Base-by-base conservation (phyloP, 129 eudicot genomes). In the Kitagawia praeruptora region DNA sequence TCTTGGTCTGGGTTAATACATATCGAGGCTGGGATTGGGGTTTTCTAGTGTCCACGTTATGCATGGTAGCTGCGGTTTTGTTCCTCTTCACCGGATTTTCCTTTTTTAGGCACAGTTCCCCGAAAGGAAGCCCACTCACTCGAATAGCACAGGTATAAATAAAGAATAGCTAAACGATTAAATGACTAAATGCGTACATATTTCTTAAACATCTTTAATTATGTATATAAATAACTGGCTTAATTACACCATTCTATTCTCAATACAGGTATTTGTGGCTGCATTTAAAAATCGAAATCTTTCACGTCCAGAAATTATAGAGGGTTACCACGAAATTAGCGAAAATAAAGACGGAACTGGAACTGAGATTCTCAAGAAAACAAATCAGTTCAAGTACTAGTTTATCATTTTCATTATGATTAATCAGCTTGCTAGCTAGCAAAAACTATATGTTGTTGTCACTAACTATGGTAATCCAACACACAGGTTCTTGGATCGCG, bases 331-430 rank as follows among this genome's bases (percentile, higher is more conserved):
- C 9, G 72, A 66, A 31, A 66, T 66, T 27, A 28, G 21, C 14
- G 37, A 66, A 14, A 13, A 12, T 66, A 66, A 66, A 66, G 72
- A 66, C 8, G 72, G 41, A 4, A 66, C 16, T 27, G 70, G 70
- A 63, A 25, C 21, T 14, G 72, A 66, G 72, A 66, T 66, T 3
- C 39, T 66, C 72, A 66, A 66, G 72, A 66, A 66, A 31, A 66
- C 72, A 66, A 34, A 66, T 14, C 72, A 66, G 41, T 66, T 66
- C 72, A 66, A 66, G 72, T 66, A 66, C 72, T 66, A 66, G 40
- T 28, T 66, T 31, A 28, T 66, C 39, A 41, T n/a, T 56, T 56
- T 2, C 66, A 19, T 56, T 18, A 56, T 56, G 0, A 56, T 56
- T 3, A 0, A 56, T 2, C 12, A 56, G 67, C 10, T 58, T 58